These are phyloP conservation scores for Hypoxylon sp. DNA, from an alignment of 2,329 filamentous ascomycete genomes.

Conservation along the genomic window DNA sequence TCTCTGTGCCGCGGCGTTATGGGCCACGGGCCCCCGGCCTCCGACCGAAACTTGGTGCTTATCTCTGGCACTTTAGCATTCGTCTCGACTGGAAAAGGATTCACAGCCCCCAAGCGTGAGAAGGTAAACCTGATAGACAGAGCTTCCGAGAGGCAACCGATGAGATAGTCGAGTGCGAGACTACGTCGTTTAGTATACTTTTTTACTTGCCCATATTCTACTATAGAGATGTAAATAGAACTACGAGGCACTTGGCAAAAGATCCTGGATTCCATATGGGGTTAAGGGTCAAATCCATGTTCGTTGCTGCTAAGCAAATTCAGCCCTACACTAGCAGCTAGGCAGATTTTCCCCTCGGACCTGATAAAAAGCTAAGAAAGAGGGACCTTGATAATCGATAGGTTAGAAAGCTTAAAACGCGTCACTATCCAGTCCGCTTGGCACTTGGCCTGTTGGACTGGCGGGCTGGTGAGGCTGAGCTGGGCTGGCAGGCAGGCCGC, in stretches of 20 bases:
- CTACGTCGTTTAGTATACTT: too few relatives aligned
- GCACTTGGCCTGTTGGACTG: constrained; percentile 12
- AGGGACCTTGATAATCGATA: constrained; percentile 1
- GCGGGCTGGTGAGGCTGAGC: constrained; percentile 23
- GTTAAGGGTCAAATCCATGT: constrained; percentile 7
- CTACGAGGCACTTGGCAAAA: constrained; percentile 9
- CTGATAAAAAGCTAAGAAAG: constrained; percentile 2
- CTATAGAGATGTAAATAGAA: constrained; percentile 1
- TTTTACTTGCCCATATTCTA: not conserved
- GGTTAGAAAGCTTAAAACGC: constrained; percentile 22
- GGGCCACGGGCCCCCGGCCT: constrained; percentile 20
- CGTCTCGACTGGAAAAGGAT: constrained; percentile 16
- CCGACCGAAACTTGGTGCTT: constrained; percentile 8
- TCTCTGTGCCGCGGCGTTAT: constrained; percentile 17
- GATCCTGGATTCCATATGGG: constrained; percentile 8
- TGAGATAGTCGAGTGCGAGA: constrained; percentile 8
- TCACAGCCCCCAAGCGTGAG: constrained; percentile 18
- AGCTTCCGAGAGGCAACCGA: constrained; percentile 20
- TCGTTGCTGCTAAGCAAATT: constrained; percentile 20
- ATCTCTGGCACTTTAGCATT: constrained; percentile 20
- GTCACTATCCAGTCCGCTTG: too few relatives aligned
- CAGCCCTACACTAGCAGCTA: constrained; percentile 36
- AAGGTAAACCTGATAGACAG: not conserved
- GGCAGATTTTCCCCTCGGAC: constrained; percentile 22
- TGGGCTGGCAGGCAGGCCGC: not conserved